Base-by-base conservation (phyloP, 495 filamentous ascomycete genomes). In the Podospora bellae-mahoneyi region DNA sequence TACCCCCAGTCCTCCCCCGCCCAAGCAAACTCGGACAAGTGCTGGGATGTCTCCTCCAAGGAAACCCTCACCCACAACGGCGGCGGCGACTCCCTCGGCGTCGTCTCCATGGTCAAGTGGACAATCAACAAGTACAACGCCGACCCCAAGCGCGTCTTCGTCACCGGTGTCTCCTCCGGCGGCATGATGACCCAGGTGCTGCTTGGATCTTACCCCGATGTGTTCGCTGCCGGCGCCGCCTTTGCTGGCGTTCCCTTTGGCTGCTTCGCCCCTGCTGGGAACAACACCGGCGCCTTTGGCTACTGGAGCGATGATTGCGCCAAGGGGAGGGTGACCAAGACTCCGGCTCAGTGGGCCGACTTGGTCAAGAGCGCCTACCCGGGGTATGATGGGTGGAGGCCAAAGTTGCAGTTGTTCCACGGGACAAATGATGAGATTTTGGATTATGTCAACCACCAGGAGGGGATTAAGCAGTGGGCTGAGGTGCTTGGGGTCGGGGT, bases 101-200 rank as follows among this genome's bases (percentile, higher is more conserved):
- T 87, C 71, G 82, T 83, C n/a, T 85, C 81, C 74, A 87, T 88
- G 84, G 84, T 86, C 62, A 78, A 79, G 28, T 87, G 82, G 71
- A 78, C 81, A 0, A 67, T 86, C 18, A 60, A 62, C 57, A 78
- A 80, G 63, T 86, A 87, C 76, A 75, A 71, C 23, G 85, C 68
- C 19, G 84, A 88, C 67, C 39, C 80, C 9, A 68, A 66, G 44
- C 79, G 79, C 32, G 80, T 87, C 4, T 87, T 83, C 66, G 84
- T 80, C 4, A 85, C 81, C 28, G 85, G 85, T 6, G 78, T 78
- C 1, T 84, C 81, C 1, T 87, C 84, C 0, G 86, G 86, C 16
- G 85, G 80, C n/a, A 87, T 86, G 84, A 85, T 86, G 84, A 86
- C 83, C n/a, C 85, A 87, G 68, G 83, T 87, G 13, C 75, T 89